Evolutionary conservation across 805 yeast genomes (phyloP).

Genomic region (Isabelozyma gotoi): DNA sequence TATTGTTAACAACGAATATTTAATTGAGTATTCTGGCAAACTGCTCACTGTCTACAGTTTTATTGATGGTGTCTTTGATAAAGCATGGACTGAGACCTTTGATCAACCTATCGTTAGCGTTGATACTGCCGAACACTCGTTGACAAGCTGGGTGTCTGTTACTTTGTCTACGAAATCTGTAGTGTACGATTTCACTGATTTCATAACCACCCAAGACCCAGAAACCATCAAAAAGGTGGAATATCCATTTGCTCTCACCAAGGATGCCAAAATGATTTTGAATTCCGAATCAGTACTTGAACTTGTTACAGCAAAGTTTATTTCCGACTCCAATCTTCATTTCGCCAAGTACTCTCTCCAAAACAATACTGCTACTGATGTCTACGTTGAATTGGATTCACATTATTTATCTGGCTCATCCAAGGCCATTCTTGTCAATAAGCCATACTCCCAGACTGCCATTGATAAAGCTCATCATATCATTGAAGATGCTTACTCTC

Average conservation of each 20-base stretch:
- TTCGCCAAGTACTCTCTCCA: neutral
- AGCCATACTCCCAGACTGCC: constrained; percentile 26
- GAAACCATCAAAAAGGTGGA: constrained; percentile 14
- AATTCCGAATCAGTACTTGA: constrained; percentile 2
- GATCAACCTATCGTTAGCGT: neutral
- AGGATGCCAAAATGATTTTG: neutral
- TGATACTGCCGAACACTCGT: neutral
- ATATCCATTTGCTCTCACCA: constrained; percentile 2
- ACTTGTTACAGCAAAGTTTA: constrained; percentile 7
- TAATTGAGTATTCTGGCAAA: neutral
- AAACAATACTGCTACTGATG: constrained; percentile 2
- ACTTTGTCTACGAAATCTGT: neutral
- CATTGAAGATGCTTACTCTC: constrained; percentile 25
- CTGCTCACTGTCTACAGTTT: neutral
- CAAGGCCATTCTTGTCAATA: constrained; percentile 25
- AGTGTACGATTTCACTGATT: constrained; percentile 22
- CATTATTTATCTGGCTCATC: neutral
- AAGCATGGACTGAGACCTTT: neutral
- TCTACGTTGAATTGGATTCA: neutral
- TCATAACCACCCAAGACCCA: constrained; percentile 12
- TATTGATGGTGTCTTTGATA: neutral
- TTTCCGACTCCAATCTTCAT: neutral
- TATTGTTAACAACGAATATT: neutral
- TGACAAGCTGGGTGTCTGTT: neutral
- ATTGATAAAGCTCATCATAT: constrained; percentile 30